Evolutionary conservation across 2,329 filamentous ascomycete species (phyloP).

Genomic region (Alternaria incomplexa): DNA sequence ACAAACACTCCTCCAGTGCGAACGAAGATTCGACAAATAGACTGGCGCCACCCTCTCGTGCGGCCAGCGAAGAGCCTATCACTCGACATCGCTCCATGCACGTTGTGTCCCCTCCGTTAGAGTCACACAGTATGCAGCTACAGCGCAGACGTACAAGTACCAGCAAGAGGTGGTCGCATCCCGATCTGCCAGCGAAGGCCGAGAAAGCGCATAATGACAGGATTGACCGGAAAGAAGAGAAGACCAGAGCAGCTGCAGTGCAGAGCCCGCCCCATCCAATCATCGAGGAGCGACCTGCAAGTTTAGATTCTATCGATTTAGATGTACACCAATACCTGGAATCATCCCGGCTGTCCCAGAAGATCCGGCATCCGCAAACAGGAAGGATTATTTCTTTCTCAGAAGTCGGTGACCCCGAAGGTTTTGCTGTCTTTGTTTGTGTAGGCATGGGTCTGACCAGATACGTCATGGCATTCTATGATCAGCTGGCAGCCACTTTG

Average conservation of each 20-base stretch:
- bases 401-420: slow-evolving; percentile 90
- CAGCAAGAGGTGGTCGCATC: slow-evolving; percentile 49
- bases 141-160: slow-evolving; percentile 41
- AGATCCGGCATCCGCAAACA: slow-evolving; percentile 82
- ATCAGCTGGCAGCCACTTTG: slow-evolving; percentile 87
- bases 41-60: slow-evolving; percentile 25
- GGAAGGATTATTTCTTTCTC: slow-evolving; percentile 93
- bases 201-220: slow-evolving; percentile 46
- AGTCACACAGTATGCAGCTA: slow-evolving; percentile 35
- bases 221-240: slow-evolving; percentile 31
- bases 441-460: slow-evolving; percentile 97
- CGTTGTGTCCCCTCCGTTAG: slow-evolving; percentile 22
- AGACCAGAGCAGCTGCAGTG: slow-evolving; percentile 22
- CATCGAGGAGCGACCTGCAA: slow-evolving; percentile 75
- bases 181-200: slow-evolving; percentile 48
- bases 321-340: slow-evolving; percentile 85
- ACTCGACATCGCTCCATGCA: slow-evolving; percentile 38
- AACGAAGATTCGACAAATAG: slow-evolving; percentile 26
- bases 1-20: slow-evolving; percentile 37
- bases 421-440: slow-evolving; percentile 92
- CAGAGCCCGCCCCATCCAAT: slow-evolving; percentile 53
- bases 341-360: slow-evolving; percentile 84
- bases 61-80: slow-evolving; percentile 39
- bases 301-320: slow-evolving; percentile 85
- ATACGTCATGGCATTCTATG: slow-evolving; percentile 96